Evolutionary conservation across 805 yeast species (phyloP).

Genomic region (Lipomyces starkeyi): DNA sequence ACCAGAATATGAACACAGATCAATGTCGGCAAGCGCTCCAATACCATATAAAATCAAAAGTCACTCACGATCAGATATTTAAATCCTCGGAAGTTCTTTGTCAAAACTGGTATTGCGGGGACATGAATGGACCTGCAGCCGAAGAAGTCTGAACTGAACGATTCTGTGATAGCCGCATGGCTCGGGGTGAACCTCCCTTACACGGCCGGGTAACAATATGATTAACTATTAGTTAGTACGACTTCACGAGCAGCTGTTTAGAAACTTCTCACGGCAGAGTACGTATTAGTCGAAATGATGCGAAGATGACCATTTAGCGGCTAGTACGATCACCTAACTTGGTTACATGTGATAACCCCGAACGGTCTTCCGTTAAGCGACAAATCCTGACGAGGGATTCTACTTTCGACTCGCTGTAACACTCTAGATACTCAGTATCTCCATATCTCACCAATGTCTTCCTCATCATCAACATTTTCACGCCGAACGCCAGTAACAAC

Average conservation of each 20-base stretch:
- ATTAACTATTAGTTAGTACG: too few relatives aligned
- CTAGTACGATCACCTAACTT: not conserved
- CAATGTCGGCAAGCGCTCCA: not conserved
- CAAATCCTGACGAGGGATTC: not conserved
- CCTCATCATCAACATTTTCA: conserved; percentile 7
- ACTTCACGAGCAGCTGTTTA: too few relatives aligned
- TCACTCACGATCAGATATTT: not conserved
- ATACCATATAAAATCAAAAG: not conserved
- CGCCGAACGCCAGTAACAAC: conserved; percentile 22
- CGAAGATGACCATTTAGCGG: not conserved
- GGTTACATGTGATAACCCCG: not conserved
- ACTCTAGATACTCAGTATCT: not conserved
- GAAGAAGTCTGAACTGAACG: too few relatives aligned
- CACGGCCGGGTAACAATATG: too few relatives aligned
- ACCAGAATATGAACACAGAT: not conserved
- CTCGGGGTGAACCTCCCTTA: too few relatives aligned
- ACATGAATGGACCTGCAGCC: too few relatives aligned
- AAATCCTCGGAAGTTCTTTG: too few relatives aligned
- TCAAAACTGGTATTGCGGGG: too few relatives aligned
- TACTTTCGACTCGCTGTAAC: not conserved
- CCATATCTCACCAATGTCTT: not conserved
- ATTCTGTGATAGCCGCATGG: too few relatives aligned
- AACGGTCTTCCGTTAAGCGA: too few relatives aligned
- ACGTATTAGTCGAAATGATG: too few relatives aligned
- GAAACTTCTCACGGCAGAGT: too few relatives aligned